phyloP scores from a whole-genome alignment of 805 yeast species.

The Ogataea corticis region DNA sequence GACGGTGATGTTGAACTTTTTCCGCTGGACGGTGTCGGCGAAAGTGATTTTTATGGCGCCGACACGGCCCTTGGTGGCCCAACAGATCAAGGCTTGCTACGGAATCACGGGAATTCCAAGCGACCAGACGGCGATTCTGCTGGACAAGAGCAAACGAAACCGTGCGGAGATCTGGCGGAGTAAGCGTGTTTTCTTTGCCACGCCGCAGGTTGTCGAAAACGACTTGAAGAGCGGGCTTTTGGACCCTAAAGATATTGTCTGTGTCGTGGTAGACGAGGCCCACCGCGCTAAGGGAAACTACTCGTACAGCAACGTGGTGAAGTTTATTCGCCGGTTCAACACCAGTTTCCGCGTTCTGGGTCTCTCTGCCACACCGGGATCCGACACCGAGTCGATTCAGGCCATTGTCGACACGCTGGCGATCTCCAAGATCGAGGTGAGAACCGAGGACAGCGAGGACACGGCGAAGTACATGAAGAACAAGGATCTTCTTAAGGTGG shows the following conservation, averaged over 20 bases:
- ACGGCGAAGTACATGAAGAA: conserved; percentile 74
- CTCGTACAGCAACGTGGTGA: conserved; percentile 83
- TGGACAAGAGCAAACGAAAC: conserved; percentile 52
- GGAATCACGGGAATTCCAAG: conserved; percentile 83
- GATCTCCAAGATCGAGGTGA: conserved; percentile 76
- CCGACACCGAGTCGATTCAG: conserved; percentile 86
- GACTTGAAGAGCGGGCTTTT: conserved; percentile 75
- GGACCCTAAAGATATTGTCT: conserved; percentile 71
- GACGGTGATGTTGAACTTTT: conserved; percentile 87
- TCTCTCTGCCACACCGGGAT: conserved; percentile 94
- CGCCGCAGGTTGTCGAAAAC: conserved; percentile 95
- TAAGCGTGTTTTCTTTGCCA: conserved; percentile 83
- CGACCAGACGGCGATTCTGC: conserved; percentile 72
- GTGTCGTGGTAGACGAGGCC: conserved; percentile 92
- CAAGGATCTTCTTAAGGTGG: conserved; percentile 59
- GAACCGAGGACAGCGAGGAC: conserved; percentile 85
- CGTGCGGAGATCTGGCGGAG: conserved; percentile 77
- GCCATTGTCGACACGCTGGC: conserved; percentile 70
- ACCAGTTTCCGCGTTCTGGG: conserved; percentile 76
- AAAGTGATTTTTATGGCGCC: conserved; percentile 96
- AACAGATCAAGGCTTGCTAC: conserved; percentile 91
- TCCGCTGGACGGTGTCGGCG: conserved; percentile 76
- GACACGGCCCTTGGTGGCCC: conserved; percentile 93
- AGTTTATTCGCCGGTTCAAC: conserved; percentile 60
- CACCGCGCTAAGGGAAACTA: conserved; percentile 91